phyloP scores from a whole-genome alignment of 495 filamentous ascomycete species.

The Jackrogersella minutella region DNA sequence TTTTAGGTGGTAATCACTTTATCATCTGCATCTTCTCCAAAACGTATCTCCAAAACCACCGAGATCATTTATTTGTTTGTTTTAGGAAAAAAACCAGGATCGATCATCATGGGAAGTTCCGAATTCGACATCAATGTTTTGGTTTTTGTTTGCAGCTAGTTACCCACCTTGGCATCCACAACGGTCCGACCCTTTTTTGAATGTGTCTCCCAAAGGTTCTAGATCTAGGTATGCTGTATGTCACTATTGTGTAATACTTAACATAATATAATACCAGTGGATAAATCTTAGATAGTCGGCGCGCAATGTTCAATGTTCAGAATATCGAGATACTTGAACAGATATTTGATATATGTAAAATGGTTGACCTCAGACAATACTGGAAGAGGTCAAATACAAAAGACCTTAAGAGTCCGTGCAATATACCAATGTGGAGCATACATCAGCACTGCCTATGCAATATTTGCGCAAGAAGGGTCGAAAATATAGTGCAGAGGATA shows the following conservation, averaged over 20 bases:
- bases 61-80: conserved; percentile 8
- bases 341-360: too few species aligned
- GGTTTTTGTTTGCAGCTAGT: not conserved
- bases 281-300: not conserved
- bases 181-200: conserved; percentile 29
- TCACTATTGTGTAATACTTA: not conserved
- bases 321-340: not conserved
- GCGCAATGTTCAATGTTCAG: not conserved
- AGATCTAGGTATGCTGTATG: not conserved
- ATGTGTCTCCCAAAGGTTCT: not conserved
- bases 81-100: conserved; percentile 9
- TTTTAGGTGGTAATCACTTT: too few species aligned
- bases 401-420: too few species aligned
- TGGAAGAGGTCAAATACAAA: too few species aligned
- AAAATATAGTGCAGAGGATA: not conserved
- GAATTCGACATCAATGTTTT: conserved; percentile 1
- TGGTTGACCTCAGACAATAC: too few species aligned
- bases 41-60: conserved; percentile 8
- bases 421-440: not conserved
- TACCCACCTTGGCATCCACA: conserved; percentile 18
- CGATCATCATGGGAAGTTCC: conserved; percentile 18
- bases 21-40: conserved; percentile 3
- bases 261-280: not conserved
- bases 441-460: not conserved
- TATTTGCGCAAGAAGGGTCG: not conserved